Evolutionary conservation across 2,329 filamentous ascomycete species (phyloP), one percentile per base, ranked within the genome.

Genomic region (Amylocarpus encephaloides): DNA sequence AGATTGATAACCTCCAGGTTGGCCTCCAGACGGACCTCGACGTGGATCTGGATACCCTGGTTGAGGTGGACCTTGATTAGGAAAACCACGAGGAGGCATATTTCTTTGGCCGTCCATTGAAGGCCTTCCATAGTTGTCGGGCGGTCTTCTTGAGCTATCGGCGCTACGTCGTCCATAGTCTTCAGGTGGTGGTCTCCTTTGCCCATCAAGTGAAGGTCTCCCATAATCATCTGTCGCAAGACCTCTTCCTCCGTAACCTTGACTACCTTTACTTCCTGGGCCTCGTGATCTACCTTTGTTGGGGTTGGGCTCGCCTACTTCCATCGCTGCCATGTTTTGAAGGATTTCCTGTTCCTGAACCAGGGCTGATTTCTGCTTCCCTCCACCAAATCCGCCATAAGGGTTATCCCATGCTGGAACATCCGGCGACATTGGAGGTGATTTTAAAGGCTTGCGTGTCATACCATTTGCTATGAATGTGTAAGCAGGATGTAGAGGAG

Each of bases 331-430:
- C 60, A 66, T 67, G 39, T 60, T 59, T 18, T 64, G 42, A 26
- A 60, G 45, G 26, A 67, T 64, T n/a, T 62, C 55, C 39, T 59
- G 57, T 51, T 70, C 72, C 63, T 56, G 67, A 61, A 32, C 67
- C 62, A 67, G 69, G 65, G 49, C 64, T 57, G 53, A 66, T 64
- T 61, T 75, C 64, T 70, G 63, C 61, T 67, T 54, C 55, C 63
- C 57, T 59, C 68, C 53, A 64, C 66, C 66, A 44, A 69, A 74
- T 5, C 68, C 61, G 22, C 74, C 73, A 49, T 77, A 77, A 2
- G 74, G 74, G 55, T 71, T 74, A 50, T 78, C 75, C 64, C 70
- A 76, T 26, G 66, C 54, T 35, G 65, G 48, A 22, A 59, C 62
- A 38, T 68, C 65, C 40, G 71, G 66, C 32, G 68, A 71, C 43